Evolutionary conservation across 1,284 basidiomycete genomes (phyloP).

Genomic region (Naganishia liquefaciens): DNA sequence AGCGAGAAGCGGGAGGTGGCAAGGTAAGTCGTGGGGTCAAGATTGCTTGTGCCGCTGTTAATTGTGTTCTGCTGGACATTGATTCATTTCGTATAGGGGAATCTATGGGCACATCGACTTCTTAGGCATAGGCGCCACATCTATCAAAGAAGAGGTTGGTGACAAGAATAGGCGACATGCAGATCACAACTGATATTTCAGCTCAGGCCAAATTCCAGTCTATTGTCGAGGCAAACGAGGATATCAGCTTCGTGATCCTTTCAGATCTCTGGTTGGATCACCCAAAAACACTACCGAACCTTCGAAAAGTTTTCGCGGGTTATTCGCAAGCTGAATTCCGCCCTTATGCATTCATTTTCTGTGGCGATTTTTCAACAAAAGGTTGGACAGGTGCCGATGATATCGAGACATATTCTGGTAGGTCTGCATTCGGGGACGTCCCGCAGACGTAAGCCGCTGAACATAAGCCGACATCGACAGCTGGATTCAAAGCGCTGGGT

Average conservation of each 20-base stretch:
- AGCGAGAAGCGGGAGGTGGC: slow-evolving; percentile 82
- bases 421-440: slow-evolving; percentile 38
- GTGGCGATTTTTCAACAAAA: slow-evolving; percentile 88
- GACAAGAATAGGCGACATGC: background rate
- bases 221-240: slow-evolving; percentile 53
- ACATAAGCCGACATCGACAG: slow-evolving; percentile 54
- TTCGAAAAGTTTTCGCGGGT: slow-evolving; percentile 83
- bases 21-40: slow-evolving; percentile 58
- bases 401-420: slow-evolving; percentile 80
- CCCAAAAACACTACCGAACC: slow-evolving; percentile 73
- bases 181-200: background rate
- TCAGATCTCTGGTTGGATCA: slow-evolving; percentile 82
- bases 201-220: slow-evolving; percentile 49
- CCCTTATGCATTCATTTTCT: slow-evolving; percentile 84
- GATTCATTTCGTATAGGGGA: slow-evolving; percentile 59
- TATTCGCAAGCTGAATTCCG: slow-evolving; percentile 81
- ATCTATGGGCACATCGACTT: slow-evolving; percentile 95
- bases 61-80: background rate
- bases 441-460: background rate
- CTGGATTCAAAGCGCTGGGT: slow-evolving; percentile 80
- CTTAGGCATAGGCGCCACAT: slow-evolving; percentile 85
- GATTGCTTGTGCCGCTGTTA: background rate
- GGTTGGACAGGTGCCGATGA: slow-evolving; percentile 78
- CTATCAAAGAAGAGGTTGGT: slow-evolving; percentile 85
- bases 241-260: slow-evolving; percentile 88